Conservation (phyloP, 345 rosid genomes). For the Lenwebbia sp. region DNA sequence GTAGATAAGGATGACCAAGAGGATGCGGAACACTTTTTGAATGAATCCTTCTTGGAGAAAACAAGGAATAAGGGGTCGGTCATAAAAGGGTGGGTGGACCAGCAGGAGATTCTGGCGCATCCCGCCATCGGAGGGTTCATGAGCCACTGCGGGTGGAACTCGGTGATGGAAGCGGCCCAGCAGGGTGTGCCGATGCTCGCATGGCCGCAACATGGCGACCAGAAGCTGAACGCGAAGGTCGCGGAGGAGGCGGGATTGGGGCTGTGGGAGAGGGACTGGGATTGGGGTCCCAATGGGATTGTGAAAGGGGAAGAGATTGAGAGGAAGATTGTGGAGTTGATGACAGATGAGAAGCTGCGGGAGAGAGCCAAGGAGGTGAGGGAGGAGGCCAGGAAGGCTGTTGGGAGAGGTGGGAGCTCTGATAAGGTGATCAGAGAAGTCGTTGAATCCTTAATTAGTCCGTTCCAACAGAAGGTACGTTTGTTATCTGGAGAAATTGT, state of each 20-base stretch:
- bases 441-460: background rate
- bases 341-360: conserved; percentile 17
- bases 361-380: conserved; percentile 2
- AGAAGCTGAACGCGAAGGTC: conserved; percentile 18
- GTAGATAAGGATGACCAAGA: conserved; percentile 35
- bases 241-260: conserved; percentile 17
- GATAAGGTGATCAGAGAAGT: background rate
- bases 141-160: conserved; percentile 3
- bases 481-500: background rate
- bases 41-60: conserved; percentile 8
- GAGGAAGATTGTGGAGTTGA: conserved; percentile 6
- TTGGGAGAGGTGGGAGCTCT: conserved; percentile 14
- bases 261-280: conserved; percentile 14
- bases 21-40: conserved; percentile 11
- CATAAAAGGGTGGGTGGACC: conserved; percentile 8
- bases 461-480: background rate
- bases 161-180: conserved; percentile 28
- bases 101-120: conserved; percentile 21
- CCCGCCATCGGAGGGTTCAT: conserved; percentile 26
- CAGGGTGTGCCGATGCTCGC: conserved; percentile 20
- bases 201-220: conserved; percentile 34
- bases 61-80: conserved; percentile 10
- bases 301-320: conserved; percentile 24
- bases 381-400: conserved; percentile 17
- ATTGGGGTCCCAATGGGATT: conserved; percentile 5